These are phyloP conservation scores for Calophaca sinica DNA, from an alignment of 306 rosid species.

Conservation along the genomic window DNA sequence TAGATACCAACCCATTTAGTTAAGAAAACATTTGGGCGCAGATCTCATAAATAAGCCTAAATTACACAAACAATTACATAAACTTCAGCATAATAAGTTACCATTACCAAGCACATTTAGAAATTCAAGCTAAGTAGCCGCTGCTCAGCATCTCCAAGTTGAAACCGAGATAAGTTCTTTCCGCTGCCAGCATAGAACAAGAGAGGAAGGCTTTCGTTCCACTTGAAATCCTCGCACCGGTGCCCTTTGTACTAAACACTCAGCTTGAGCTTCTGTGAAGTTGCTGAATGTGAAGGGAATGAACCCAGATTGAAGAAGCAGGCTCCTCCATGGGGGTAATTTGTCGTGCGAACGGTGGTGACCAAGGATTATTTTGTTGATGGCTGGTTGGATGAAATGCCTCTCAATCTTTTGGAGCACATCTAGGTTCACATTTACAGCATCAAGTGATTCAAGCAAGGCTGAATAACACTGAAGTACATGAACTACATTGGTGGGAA, in stretches of 20 bases:
- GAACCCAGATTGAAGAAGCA: slow-evolving; percentile 76
- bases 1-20: slow-evolving; percentile 62
- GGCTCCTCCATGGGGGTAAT: slow-evolving; percentile 66
- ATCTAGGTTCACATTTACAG: slow-evolving; percentile 71
- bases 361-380: slow-evolving; percentile 65
- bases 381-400: slow-evolving; percentile 79
- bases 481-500: slow-evolving; percentile 62
- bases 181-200: slow-evolving; percentile 85
- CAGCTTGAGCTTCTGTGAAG: slow-evolving; percentile 89
- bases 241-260: slow-evolving; percentile 83
- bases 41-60: slow-evolving; percentile 69
- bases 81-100: slow-evolving; percentile 43
- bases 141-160: slow-evolving; percentile 80
- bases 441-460: slow-evolving; percentile 87
- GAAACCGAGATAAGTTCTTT: slow-evolving; percentile 85
- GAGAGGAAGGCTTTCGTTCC: slow-evolving; percentile 79
- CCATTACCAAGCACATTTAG: slow-evolving; percentile 61
- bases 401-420: slow-evolving; percentile 80
- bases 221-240: slow-evolving; percentile 87
- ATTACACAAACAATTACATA: slow-evolving; percentile 72
- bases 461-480: slow-evolving; percentile 68
- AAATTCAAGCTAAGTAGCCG: slow-evolving; percentile 30
- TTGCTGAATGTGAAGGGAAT: slow-evolving; percentile 80
- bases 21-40: slow-evolving; percentile 57
- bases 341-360: slow-evolving; percentile 58